Percentiles rank a stretch among this genome's conserved stretches.
phyloP scores from a whole-genome alignment of 176 grass and related monocot genomes.

The Pharus latifolius region DNA sequence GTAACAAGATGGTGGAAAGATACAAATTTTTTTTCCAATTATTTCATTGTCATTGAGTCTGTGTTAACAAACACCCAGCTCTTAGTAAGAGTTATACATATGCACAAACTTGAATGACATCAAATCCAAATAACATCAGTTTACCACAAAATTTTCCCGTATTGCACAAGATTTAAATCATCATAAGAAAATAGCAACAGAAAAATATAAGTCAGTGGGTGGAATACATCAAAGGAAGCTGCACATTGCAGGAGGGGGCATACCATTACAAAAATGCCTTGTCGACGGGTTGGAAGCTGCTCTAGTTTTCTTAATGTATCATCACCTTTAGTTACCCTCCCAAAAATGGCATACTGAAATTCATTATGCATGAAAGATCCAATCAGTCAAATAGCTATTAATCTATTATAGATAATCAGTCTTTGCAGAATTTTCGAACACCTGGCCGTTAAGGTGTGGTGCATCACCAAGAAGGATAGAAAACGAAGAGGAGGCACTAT shows the following conservation, averaged over 20 bases:
- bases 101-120: background rate
- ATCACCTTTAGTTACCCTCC: constrained; percentile 81
- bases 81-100: background rate
- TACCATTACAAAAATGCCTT: constrained; percentile 98
- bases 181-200: background rate
- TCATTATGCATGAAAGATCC: background rate
- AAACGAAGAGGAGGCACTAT: constrained; percentile 84
- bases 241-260: background rate
- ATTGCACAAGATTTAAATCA: background rate
- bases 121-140: background rate
- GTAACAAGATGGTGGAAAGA: background rate
- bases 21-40: background rate
- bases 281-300: constrained; percentile 61
- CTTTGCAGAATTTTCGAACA: constrained; percentile 16
- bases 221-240: background rate
- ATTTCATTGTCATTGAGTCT: background rate
- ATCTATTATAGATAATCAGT: background rate
- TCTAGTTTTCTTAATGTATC: constrained; percentile 82
- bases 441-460: constrained; percentile 91
- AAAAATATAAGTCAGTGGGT: background rate
- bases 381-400: constrained; percentile 12
- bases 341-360: constrained; percentile 92
- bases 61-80: background rate
- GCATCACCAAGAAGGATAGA: constrained; percentile 86
- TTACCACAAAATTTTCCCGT: background rate